Evolutionary conservation across 208 protist species (phyloP).

Genomic region (Wallacemonas collosoma): DNA sequence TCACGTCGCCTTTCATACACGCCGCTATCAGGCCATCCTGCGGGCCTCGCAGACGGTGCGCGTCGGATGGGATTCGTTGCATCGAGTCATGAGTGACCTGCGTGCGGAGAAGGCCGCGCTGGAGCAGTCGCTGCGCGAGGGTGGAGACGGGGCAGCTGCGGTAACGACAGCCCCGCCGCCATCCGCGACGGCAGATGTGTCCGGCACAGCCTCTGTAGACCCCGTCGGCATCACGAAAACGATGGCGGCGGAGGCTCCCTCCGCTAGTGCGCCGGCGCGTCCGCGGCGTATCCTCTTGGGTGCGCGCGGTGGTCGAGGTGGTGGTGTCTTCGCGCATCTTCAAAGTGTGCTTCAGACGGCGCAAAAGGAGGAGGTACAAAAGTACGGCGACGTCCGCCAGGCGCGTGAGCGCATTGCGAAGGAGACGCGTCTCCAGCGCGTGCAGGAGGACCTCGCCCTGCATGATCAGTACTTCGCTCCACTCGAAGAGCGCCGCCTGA

Average conservation of each 20-base stretch:
- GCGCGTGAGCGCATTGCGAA: slow-evolving; percentile 69
- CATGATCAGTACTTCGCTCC: slow-evolving; percentile 52
- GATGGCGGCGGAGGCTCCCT: not conserved
- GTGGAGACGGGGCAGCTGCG: slow-evolving; percentile 10
- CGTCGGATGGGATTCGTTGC: slow-evolving; percentile 49
- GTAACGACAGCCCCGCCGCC: not conserved
- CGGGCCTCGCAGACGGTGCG: slow-evolving; percentile 37
- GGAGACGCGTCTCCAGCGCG: slow-evolving; percentile 52
- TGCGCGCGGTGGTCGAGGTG: slow-evolving; percentile 16
- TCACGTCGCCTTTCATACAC: slow-evolving; percentile 39
- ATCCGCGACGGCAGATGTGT: not conserved
- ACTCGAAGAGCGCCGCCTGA: slow-evolving; percentile 52
- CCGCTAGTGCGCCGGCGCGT: slow-evolving; percentile 12
- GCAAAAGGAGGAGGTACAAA: slow-evolving; percentile 52
- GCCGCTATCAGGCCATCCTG: slow-evolving; percentile 44
- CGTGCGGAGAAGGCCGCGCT: slow-evolving; percentile 37
- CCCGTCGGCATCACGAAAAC: not conserved
- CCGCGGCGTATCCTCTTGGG: slow-evolving; percentile 17
- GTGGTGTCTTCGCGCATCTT: slow-evolving; percentile 65
- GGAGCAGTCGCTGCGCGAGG: slow-evolving; percentile 12
- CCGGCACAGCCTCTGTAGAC: not conserved
- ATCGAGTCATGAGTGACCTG: slow-evolving; percentile 45
- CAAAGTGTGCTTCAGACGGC: slow-evolving; percentile 62
- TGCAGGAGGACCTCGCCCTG: slow-evolving; percentile 55
- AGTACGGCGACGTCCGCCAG: slow-evolving; percentile 37